phyloP scores from a whole-genome alignment of 495 filamentous ascomycete genomes.

The Penicillium ucsense region DNA sequence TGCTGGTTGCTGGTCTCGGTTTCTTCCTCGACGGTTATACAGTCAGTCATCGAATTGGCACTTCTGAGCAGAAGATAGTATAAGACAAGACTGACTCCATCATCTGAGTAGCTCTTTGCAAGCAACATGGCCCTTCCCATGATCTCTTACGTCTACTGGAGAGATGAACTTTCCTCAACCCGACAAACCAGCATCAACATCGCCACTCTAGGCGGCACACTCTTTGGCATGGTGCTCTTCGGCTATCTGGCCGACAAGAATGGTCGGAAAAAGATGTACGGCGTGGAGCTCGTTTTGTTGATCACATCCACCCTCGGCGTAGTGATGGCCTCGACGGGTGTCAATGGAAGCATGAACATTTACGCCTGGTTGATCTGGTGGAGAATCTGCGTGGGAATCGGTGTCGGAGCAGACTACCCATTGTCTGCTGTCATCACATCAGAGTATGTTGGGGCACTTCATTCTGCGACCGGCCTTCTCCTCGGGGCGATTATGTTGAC shows the following conservation, averaged over 20 bases:
- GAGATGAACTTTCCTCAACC: conserved; percentile 27
- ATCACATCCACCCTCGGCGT: conserved; percentile 47
- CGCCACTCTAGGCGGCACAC: conserved; percentile 46
- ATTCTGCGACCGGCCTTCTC: neutral
- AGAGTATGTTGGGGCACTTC: conserved; percentile 29
- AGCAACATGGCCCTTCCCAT: conserved; percentile 56
- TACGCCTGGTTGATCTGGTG: conserved; percentile 50
- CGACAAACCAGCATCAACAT: conserved; percentile 45
- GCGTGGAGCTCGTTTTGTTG: conserved; percentile 52
- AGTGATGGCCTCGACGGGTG: conserved; percentile 34
- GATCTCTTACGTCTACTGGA: conserved; percentile 55
- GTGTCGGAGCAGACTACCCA: conserved; percentile 49
- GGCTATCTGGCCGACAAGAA: conserved; percentile 52
- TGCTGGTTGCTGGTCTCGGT: conserved; percentile 53
- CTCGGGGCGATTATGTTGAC: neutral
- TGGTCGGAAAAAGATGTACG: conserved; percentile 56
- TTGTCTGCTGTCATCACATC: conserved; percentile 52
- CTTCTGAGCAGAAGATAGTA: neutral
- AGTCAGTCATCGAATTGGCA: conserved; percentile 26
- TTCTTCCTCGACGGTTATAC: conserved; percentile 64
- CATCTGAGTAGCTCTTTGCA: conserved; percentile 40
- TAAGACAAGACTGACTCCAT: conserved; percentile 1
- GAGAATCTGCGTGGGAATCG: conserved; percentile 47
- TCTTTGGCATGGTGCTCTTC: conserved; percentile 52
- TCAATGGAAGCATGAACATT: conserved; percentile 42